Evolutionary conservation across 371 early-diverging fungal genomes (phyloP), one percentile per base, ranked within the genome.

Genomic region (Mucor racemosus): DNA sequence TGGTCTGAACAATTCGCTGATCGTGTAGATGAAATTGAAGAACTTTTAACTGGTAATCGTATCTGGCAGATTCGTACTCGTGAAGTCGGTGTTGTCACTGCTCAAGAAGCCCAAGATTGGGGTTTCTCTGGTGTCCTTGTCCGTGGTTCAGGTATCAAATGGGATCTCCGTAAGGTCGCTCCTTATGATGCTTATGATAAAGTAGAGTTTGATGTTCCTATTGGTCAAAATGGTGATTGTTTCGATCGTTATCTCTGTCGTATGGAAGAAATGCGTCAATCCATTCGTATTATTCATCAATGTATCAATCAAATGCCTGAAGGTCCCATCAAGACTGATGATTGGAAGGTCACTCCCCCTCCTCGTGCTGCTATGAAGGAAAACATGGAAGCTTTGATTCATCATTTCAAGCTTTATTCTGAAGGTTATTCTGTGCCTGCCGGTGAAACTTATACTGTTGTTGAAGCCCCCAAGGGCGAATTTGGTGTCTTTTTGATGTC

Each of bases 381-480:
- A 80, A 90, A 90, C 81, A 99, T 99, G 99, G 98, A 97, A 78
- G 96, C 96, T 17, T 84, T 99, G 66, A 97, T 99, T 68, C 97
- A 97, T 76, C 99, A 98, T 86, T 98, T 98, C 78, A 98, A 98
- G 86, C 85, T 97, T 42, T 98, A 92, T 85, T 95, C 97, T 35
- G 99, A 98, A 83, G 99, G 99, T 55, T 98, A 88, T 88, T 87
- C 95, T 53, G 99, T 98, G 17, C 99, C 99, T 31, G 80, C 93
- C 33, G 99, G 99, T 60, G 98, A 84, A 85, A 97, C 98, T 15
- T 98, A 98, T 84, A 95, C 96, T 35, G 97, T 91, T 55, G 91
- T 97, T 71, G 99, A 98, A 81, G 98, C 98, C 13, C 99, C 99
- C 69, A 98, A 98, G 89, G 98, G 97, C 75, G 97, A 97, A 80